phyloP scores from a whole-genome alignment of 208 protist genomes.

The Naegleria fowleri region DNA sequence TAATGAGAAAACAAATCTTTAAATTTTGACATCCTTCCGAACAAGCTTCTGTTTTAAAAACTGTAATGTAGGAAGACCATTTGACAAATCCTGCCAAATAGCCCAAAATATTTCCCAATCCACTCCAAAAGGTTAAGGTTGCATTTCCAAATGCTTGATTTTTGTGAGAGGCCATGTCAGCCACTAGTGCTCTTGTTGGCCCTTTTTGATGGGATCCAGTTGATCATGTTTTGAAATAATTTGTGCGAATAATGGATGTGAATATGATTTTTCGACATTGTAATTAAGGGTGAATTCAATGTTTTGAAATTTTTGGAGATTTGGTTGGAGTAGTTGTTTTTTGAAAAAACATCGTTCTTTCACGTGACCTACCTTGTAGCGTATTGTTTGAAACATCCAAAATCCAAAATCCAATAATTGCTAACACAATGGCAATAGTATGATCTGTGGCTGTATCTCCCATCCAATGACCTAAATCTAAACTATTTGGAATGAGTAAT shows the following conservation, averaged over 20 bases:
- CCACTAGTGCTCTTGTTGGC: conserved; percentile 19
- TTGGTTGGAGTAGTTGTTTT: no score
- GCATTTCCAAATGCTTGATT: conserved; percentile 27
- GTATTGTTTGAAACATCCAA: conserved; percentile 25
- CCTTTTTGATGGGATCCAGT: no score
- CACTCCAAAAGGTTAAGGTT: not conserved
- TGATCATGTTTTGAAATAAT: no score
- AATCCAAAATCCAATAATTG: conserved; percentile 29
- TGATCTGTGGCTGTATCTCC: not conserved
- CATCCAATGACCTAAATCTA: conserved; percentile 4
- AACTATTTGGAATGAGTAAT: conserved; percentile 7
- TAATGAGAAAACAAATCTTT: not conserved
- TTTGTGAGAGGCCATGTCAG: conserved; percentile 12
- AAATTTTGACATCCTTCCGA: conserved; percentile 5
- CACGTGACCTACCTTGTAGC: not conserved
- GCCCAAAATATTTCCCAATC: conserved; percentile 19
- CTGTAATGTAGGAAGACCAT: not conserved
- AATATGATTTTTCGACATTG: no score
- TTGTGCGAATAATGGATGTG: no score
- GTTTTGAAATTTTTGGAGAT: no score
- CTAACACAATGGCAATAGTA: conserved; percentile 5
- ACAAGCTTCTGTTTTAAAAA: not conserved
- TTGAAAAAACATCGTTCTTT: no score
- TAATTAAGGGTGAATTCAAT: no score
- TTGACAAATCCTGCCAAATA: conserved; percentile 10